Evolutionary conservation across 208 protist genomes (phyloP), one percentile per base, ranked within the genome.

Genomic region (Acanthamoeba royreba): DNA sequence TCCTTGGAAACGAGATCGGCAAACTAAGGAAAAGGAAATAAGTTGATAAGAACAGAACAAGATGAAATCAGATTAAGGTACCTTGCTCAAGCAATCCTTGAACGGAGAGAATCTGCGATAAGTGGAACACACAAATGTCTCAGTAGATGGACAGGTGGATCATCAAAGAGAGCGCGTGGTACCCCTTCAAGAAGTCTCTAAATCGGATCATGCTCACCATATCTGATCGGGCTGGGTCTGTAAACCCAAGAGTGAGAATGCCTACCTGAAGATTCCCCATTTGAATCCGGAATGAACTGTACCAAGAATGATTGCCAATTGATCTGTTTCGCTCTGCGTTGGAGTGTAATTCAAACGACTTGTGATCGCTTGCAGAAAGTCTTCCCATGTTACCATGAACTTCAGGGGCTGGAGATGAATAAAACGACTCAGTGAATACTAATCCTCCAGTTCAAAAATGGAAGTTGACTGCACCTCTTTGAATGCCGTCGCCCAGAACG

Each of bases 201-300:
- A 93, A 93, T 45, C 66, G 33, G 45, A 93, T 58, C 11, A 93
- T 45, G 61, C 88, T 93, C 15, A 93, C 88, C 88, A 93, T 93
- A 19, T 61, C 88, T 19, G 88, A 93, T 7, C 47, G 13, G 3
- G 88, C 55, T 45, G 46, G 52, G 55, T 93, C 88, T 93, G 46
- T 47, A 33, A 7, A 2, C 33, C 49, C 38, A 7, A 55, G 43
- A 58, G 4, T 31, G 38, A 42, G 38, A 85, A n/a, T 42, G 35
- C 8, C 5, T 5, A 45, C 33, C 4, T 85, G 40, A 5, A 25
- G 72, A 7, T 85, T 85, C 72, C n/a, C 1, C n/a, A 42, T 25
- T 25, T 69, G 4, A 35, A n/a, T 5, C 33, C 58, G 7, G 7
- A 35, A n/a, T 5, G 53, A 25, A 61, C 58, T 28, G 22, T 61